Evolutionary conservation across 148 eudicot species (phyloP), one percentile per base, ranked within the genome.

Genomic region (Pharnaceum exiguum): DNA sequence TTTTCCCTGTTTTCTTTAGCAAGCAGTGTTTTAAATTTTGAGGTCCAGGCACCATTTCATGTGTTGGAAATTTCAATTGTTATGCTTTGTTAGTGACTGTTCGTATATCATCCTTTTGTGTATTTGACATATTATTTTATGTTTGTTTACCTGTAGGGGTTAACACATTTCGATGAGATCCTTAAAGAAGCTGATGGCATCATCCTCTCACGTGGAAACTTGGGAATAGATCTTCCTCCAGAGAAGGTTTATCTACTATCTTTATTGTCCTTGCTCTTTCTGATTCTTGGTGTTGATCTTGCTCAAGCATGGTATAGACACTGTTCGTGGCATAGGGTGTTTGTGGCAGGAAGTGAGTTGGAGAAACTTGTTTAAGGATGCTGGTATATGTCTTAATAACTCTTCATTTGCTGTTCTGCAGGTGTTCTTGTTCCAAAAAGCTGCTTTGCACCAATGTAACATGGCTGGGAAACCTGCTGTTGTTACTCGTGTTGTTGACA

Each of bases 391-490:
- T 13, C 38, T 39, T 51, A 8, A 51, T 17, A 25, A 10, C 5
- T 30, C 28, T 74, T 29, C 16, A 21, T 26, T 33, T 33, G 51
- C 55, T 71, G 35, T 33, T 31, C 46, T 65, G 55, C 65, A 91
- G 96, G 97, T 91, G 37, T 91, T 91, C 71, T 77, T 91, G 71
- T 93, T 93, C 72, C 99, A 93, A 72, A 93, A 88, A 57, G 89
- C 89, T 60, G 96, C 95, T 66, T 70, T 91, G 33, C 79, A 93
- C 83, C 88, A 85, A 71, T 93, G 99, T 68, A 93, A 91, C 62
- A 81, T 91, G 85, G 90, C 84, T 71, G 97, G 96, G 44, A 91
- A 91, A 74, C 97, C 97, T 45, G 97, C 97, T 16, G 95, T 91
- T 22, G 82, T 91, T 51, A 91, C 97, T 49, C 97, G 96, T 57